Base-by-base conservation (phyloP, 2,329 filamentous ascomycete genomes). In the Lojkania enalia region DNA sequence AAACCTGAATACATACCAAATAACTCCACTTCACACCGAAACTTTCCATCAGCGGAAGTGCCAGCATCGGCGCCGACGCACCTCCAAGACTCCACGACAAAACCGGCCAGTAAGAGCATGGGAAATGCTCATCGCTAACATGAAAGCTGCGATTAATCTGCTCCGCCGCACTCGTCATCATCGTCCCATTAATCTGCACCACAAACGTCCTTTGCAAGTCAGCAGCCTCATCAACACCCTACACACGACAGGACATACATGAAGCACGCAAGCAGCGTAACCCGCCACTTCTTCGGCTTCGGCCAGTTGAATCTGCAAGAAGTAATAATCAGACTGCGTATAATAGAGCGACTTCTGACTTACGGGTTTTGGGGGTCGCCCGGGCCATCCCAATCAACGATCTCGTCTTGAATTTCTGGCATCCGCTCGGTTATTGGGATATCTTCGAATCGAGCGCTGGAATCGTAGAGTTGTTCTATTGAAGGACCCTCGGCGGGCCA, bases 11-110 rank as follows among this genome's bases (percentile, higher is more conserved):
- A 39, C 50, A 6, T 46, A 63, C 65, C 25, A 75, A 62, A 30
- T 76, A 76, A 3, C 72, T 73, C 3, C 69, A 70, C 56, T 72
- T 66, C 2, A 74, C 69, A 4, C 74, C 74, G 19, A 71, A 72
- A 3, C 68, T 66, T 49, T 76, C 74, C 61, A 74, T 74, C 16
- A 74, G 41, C 1, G 73, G 74, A 2, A 77, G 45, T 1, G 71
- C 63, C 2, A 73, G 35, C 4, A 76, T 48, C 5, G 72, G 70
- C 9, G 69, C 70, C 0, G 73, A 48, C 2, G 71, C 74, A 6
- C 66, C 74, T 1, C 72, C 73, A 1, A 74, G 39, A 14, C 67
- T 71, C 74, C 71, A 75, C 4, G 65, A 68, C 4, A 72, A 60
- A 0, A 71, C 66, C 2, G 67, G 61, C 66, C 70, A 75, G 46